These are phyloP conservation scores for Hypoxylon sp. DNA, from an alignment of 2,329 filamentous ascomycete species.

Conservation along the genomic window DNA sequence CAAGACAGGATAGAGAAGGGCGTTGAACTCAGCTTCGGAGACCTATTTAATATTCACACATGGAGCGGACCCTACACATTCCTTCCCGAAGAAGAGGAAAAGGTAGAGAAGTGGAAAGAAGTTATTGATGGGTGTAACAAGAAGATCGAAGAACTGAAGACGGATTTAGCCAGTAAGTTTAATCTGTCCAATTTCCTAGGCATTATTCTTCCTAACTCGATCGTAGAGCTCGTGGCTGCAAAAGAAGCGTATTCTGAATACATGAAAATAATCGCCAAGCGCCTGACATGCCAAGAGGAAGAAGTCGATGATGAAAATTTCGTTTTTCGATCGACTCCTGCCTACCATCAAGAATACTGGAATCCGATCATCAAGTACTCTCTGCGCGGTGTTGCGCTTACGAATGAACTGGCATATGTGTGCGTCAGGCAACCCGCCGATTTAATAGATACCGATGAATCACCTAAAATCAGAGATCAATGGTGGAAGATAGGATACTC, in stretches of 20 bases:
- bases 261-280: conserved; percentile 49
- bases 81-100: conserved; percentile 54
- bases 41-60: conserved; percentile 57
- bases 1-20: conserved; percentile 42
- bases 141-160: conserved; percentile 55
- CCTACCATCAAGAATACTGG: conserved; percentile 57
- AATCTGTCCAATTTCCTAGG: not conserved
- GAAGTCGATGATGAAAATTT: conserved; percentile 52
- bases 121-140: conserved; percentile 55
- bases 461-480: conserved; percentile 59
- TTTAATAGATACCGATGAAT: conserved; percentile 60
- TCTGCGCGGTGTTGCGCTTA: conserved; percentile 67
- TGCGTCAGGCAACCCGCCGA: conserved; percentile 62
- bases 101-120: conserved; percentile 53
- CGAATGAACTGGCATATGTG: conserved; percentile 65
- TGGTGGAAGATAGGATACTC: conserved; percentile 70
- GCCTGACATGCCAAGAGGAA: conserved; percentile 53
- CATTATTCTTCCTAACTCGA: conserved; percentile 24
- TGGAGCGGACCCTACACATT: conserved; percentile 59
- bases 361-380: conserved; percentile 61
- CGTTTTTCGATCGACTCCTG: conserved; percentile 48
- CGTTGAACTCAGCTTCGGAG: conserved; percentile 49
- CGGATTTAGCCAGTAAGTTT: conserved; percentile 57
- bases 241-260: conserved; percentile 40
- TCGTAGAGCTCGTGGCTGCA: conserved; percentile 45